Conservation (phyloP, 2,329 filamentous ascomycete genomes). For the Alternaria hordeiaustralica region DNA sequence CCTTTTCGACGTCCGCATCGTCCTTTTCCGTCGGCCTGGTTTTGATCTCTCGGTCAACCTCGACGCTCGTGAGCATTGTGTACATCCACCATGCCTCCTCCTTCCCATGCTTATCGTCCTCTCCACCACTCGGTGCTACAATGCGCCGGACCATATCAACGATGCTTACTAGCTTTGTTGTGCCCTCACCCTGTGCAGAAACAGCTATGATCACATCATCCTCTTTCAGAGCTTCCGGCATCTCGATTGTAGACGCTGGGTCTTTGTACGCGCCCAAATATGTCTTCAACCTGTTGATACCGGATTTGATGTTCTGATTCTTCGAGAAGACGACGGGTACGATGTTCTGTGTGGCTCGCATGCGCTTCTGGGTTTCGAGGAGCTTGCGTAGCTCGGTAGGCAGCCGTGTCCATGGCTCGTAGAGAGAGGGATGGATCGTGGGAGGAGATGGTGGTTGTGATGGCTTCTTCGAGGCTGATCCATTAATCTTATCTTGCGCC, state of each 20-base stretch:
- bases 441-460: constrained; percentile 1
- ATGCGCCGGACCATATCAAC: constrained; percentile 26
- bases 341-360: constrained; percentile 10
- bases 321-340: constrained; percentile 24
- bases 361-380: constrained; percentile 2
- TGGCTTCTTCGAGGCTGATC: neutral
- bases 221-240: constrained; percentile 9
- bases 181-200: constrained; percentile 29
- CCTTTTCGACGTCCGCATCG: neutral
- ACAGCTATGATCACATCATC: constrained; percentile 20
- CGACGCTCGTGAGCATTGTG: constrained; percentile 21
- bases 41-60: constrained; percentile 6
- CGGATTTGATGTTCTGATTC: constrained; percentile 30
- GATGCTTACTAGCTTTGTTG: constrained; percentile 28
- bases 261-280: constrained; percentile 15
- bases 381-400: constrained; percentile 10
- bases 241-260: constrained; percentile 11
- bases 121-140: constrained; percentile 6
- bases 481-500: neutral
- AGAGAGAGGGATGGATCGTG: constrained; percentile 22
- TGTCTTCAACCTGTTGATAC: constrained; percentile 20
- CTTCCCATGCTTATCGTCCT: neutral
- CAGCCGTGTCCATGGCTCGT: constrained; percentile 28
- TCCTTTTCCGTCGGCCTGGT: neutral
- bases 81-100: constrained; percentile 27